phyloP scores from a whole-genome alignment of 441 rosid genomes.

The Isatis lusitanica region DNA sequence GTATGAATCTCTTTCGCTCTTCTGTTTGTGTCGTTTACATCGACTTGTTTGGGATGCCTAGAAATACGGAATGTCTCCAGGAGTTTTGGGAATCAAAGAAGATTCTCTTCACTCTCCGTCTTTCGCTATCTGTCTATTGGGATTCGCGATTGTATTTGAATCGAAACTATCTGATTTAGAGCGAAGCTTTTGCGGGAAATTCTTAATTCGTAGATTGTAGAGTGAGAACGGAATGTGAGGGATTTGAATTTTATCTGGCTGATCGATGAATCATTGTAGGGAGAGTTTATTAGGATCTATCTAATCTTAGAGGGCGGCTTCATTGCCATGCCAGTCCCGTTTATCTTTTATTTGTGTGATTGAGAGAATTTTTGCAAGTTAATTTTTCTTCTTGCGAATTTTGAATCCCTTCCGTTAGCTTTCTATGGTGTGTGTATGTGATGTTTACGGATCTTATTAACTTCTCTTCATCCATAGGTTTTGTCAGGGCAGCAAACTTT shows the following conservation, averaged over 20 bases:
- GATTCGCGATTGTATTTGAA: not conserved
- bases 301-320: not conserved
- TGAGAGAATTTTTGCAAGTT: not conserved
- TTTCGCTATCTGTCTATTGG: not conserved
- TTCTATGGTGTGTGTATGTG: not conserved
- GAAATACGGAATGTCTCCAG: conserved; percentile 27
- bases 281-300: not conserved
- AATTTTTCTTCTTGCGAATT: not conserved
- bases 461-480: conserved; percentile 43
- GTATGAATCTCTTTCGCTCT: conserved; percentile 44
- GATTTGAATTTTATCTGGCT: not conserved
- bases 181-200: not conserved
- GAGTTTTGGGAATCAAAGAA: not conserved
- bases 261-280: not conserved
- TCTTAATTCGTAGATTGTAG: not conserved
- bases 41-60: conserved; percentile 7
- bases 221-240: not conserved
- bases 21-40: not conserved
- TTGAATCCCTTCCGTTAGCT: not conserved
- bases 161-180: not conserved
- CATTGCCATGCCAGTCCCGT: not conserved
- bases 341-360: not conserved
- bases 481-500: conserved; percentile 58
- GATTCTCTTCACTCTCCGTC: not conserved
- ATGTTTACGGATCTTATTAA: not conserved